Evolutionary conservation across 139 green algal genomes (phyloP).

Genomic region (Pedinophyceae sp.): DNA sequence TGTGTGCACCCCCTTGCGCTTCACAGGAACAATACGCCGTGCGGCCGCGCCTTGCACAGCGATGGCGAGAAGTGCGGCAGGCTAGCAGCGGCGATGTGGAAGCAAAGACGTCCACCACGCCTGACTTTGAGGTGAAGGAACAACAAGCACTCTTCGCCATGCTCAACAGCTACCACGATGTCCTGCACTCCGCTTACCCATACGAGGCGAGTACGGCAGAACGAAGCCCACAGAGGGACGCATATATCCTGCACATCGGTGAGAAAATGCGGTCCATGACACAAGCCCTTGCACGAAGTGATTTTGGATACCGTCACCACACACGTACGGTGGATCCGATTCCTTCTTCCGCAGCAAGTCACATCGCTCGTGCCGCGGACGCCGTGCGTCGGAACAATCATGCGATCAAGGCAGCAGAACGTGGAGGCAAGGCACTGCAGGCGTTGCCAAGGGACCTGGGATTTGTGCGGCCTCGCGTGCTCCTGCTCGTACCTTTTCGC

Average conservation of each 20-base stretch:
- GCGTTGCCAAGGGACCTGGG: neutral
- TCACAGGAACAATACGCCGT: too few relatives aligned
- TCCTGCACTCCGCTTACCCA: conserved; percentile 21
- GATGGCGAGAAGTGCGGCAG: too few relatives aligned
- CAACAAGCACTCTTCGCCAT: conserved; percentile 38
- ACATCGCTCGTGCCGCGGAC: conserved; percentile 58
- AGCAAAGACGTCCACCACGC: too few relatives aligned
- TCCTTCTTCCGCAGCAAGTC: too few relatives aligned
- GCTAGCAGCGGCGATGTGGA: too few relatives aligned
- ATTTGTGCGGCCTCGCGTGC: conserved; percentile 22
- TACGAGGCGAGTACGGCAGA: conserved; percentile 26
- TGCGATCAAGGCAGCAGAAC: conserved; percentile 9
- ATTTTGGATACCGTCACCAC: neutral
- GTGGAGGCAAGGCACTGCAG: neutral
- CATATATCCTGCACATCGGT: conserved; percentile 62
- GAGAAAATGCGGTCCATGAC: too few relatives aligned
- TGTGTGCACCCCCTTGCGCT: too few relatives aligned
- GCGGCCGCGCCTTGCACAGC: too few relatives aligned
- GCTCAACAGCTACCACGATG: conserved; percentile 37
- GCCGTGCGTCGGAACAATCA: conserved; percentile 77
- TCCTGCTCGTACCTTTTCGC: conserved; percentile 77
- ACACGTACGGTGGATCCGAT: too few relatives aligned
- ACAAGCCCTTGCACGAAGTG: neutral
- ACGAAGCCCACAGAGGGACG: conserved; percentile 37
- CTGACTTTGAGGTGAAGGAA: conserved; percentile 21